phyloP scores from a whole-genome alignment of 129 eudicot genomes.

The Tagetes patula region DNA sequence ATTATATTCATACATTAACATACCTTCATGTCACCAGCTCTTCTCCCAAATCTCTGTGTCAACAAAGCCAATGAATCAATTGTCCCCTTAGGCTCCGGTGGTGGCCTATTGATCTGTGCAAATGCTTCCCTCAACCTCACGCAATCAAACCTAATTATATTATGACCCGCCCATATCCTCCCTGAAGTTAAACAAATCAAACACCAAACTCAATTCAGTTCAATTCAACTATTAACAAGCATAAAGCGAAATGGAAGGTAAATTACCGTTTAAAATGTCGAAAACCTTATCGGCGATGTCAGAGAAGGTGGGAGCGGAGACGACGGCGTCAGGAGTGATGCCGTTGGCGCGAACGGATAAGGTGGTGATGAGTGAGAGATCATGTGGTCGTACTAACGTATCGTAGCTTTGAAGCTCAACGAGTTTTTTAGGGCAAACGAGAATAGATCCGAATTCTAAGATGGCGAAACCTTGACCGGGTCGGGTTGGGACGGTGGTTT shows the following conservation, averaged over 20 bases:
- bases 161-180: conserved; percentile 99
- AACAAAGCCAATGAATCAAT: conserved; percentile 85
- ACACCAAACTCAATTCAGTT: conserved; percentile 12
- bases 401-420: conserved; percentile 81
- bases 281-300: conserved; percentile 76
- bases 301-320: conserved; percentile 61
- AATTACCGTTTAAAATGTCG: conserved; percentile 71
- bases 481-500: conserved; percentile 77
- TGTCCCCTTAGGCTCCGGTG: conserved; percentile 89
- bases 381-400: conserved; percentile 67
- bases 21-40: conserved; percentile 99
- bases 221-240: not conserved
- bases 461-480: conserved; percentile 69
- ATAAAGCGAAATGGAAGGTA: not conserved
- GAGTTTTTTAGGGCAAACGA: conserved; percentile 93
- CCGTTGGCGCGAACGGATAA: conserved; percentile 74
- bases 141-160: conserved; percentile 91
- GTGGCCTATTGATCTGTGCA: conserved; percentile 64
- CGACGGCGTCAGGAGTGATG: conserved; percentile 59
- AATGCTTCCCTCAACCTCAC: conserved; percentile 79
- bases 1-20: not conserved
- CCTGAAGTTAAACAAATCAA: conserved; percentile 42
- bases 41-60: conserved; percentile 89
- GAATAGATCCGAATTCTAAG: conserved; percentile 88
- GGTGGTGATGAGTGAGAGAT: conserved; percentile 53